Conservation (phyloP, 179 eudicot species). For the Gypsophila paniculata region DNA sequence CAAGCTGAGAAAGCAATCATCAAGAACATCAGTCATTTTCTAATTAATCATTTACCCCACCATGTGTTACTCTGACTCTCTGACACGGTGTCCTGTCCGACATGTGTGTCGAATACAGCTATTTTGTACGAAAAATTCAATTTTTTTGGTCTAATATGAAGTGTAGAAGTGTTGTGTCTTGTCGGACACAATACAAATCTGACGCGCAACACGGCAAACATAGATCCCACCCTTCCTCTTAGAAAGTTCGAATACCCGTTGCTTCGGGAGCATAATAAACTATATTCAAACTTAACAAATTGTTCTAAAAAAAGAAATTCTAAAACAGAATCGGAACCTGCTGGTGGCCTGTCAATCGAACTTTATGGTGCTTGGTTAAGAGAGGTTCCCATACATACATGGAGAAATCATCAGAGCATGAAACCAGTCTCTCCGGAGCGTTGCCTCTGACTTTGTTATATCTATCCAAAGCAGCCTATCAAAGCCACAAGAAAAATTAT, state of each 20-base stretch:
- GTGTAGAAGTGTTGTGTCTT: no score
- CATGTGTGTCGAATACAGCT: no score
- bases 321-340: slow-evolving; percentile 45
- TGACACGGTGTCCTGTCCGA: no score
- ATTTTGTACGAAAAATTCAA: no score
- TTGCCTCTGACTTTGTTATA: slow-evolving; percentile 76
- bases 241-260: no score
- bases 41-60: no score
- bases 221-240: no score
- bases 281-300: background rate
- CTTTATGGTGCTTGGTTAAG: slow-evolving; percentile 81
- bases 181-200: no score
- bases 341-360: slow-evolving; percentile 94
- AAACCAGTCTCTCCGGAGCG: slow-evolving; percentile 91
- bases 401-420: slow-evolving; percentile 95
- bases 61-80: no score
- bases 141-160: no score
- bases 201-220: no score
- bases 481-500: background rate
- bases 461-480: slow-evolving; percentile 69
- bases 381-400: slow-evolving; percentile 91
- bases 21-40: background rate
- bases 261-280: no score
- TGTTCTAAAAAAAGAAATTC: background rate
- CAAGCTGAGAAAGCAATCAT: slow-evolving; percentile 51